A percentile compares a stretch with the other conserved stretches of the same genome.
phyloP scores from a whole-genome alignment of 1,139 yeast genomes.

The Magnusiomyces magnusii region DNA sequence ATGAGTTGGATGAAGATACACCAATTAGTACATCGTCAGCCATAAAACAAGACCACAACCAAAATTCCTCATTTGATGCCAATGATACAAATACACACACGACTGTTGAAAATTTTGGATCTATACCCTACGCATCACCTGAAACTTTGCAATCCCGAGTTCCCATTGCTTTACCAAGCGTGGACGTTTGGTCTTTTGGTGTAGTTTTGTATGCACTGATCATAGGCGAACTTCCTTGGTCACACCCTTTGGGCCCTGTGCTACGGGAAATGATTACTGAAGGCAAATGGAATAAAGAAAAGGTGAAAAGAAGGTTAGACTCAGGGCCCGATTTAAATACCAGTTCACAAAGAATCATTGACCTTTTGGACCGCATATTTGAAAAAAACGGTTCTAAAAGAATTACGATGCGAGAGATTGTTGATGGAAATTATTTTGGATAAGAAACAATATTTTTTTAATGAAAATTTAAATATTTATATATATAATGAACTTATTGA shows the following conservation, averaged over 20 bases:
- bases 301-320: conserved; percentile 27
- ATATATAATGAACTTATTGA: not conserved
- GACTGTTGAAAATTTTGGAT: conserved; percentile 49
- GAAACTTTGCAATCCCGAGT: conserved; percentile 61
- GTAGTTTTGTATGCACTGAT: conserved; percentile 66
- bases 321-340: conserved; percentile 26
- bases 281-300: conserved; percentile 49
- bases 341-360: conserved; percentile 26
- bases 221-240: conserved; percentile 72
- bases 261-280: conserved; percentile 63
- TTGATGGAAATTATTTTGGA: conserved; percentile 13
- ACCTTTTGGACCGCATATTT: conserved; percentile 48
- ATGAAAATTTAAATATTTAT: too few relatives aligned
- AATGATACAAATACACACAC: conserved; percentile 6
- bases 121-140: conserved; percentile 89
- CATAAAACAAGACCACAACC: conserved; percentile 21
- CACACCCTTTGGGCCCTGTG: conserved; percentile 73
- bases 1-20: conserved; percentile 8
- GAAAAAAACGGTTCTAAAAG: conserved; percentile 45
- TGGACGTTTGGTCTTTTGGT: conserved; percentile 91
- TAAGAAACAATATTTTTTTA: too few relatives aligned
- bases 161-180: conserved; percentile 54
- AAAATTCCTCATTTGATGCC: too few relatives aligned
- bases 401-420: conserved; percentile 41
- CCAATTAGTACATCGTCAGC: conserved; percentile 28